Evolutionary conservation across 495 filamentous ascomycete genomes (phyloP).

Genomic region (Podospora anserina): DNA sequence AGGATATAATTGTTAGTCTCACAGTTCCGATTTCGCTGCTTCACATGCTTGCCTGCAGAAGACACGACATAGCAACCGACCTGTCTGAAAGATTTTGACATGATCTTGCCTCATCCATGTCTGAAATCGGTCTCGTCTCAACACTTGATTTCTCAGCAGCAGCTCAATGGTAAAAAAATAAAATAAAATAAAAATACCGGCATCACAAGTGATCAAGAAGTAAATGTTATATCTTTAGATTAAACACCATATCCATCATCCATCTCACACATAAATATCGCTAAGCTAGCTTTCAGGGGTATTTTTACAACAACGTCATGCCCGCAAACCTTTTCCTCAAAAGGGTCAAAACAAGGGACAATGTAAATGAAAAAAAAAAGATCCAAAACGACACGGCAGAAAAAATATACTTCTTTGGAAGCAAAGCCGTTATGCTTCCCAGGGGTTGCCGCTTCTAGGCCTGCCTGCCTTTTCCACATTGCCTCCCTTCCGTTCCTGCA

Average conservation of each 20-base stretch:
- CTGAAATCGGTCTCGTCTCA: too few species aligned
- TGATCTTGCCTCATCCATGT: too few species aligned
- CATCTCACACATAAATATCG: constrained; percentile 5
- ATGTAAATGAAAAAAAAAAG: neutral
- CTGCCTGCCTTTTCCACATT: neutral
- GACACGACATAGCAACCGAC: too few species aligned
- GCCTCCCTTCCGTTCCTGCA: neutral
- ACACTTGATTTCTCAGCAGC: too few species aligned
- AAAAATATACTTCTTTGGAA: constrained; percentile 1
- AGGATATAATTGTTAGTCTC: too few species aligned
- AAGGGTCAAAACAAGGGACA: neutral
- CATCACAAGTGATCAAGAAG: neutral
- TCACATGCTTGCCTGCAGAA: neutral
- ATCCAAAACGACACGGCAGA: constrained; percentile 5
- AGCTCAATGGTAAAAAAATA: too few species aligned
- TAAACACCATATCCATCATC: constrained; percentile 6
- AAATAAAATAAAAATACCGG: too few species aligned
- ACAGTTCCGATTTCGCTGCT: too few species aligned
- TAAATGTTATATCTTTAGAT: neutral
- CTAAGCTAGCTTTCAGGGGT: constrained; percentile 27
- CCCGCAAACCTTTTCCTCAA: constrained; percentile 13
- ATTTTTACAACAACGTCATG: constrained; percentile 34
- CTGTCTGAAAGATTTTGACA: too few species aligned
- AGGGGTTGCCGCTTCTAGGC: neutral
- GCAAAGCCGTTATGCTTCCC: neutral